Conservation (phyloP, 2,329 filamentous ascomycete genomes). For the Fusarium proliferatum region DNA sequence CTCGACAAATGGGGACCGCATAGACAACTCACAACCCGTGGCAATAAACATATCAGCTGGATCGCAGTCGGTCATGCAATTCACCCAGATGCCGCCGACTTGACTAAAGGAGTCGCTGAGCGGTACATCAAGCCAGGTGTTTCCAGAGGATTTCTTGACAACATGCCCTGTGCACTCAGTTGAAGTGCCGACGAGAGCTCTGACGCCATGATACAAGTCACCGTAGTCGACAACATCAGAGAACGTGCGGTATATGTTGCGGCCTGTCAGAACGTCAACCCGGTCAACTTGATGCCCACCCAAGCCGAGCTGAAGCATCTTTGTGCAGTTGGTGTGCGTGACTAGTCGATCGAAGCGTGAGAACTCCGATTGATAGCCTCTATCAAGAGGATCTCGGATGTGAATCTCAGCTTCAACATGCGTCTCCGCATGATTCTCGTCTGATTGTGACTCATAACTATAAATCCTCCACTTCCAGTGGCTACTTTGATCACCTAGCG, state of each 20-base stretch:
- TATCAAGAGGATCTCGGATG: neutral
- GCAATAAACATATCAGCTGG: neutral
- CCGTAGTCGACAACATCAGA: neutral
- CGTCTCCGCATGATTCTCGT: neutral
- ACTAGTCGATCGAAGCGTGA: neutral
- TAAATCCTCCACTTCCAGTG: neutral
- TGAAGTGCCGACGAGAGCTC: neutral
- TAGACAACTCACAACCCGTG: neutral
- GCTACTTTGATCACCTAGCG: neutral
- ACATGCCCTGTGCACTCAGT: neutral
- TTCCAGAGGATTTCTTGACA: neutral
- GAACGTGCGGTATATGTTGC: constrained; percentile 6
- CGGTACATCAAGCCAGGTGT: neutral
- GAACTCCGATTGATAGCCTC: neutral
- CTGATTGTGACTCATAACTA: neutral
- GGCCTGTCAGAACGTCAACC: neutral
- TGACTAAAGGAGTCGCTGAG: neutral
- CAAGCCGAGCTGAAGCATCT: neutral
- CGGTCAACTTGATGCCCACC: neutral
- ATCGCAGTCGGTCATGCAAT: neutral
- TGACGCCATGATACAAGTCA: neutral
- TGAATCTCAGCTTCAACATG: neutral
- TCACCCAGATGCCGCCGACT: neutral
- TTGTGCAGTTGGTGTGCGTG: neutral
- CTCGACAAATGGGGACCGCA: neutral